Evolutionary conservation across 495 filamentous ascomycete species (phyloP).

Genomic region (Penicillium argentinense): DNA sequence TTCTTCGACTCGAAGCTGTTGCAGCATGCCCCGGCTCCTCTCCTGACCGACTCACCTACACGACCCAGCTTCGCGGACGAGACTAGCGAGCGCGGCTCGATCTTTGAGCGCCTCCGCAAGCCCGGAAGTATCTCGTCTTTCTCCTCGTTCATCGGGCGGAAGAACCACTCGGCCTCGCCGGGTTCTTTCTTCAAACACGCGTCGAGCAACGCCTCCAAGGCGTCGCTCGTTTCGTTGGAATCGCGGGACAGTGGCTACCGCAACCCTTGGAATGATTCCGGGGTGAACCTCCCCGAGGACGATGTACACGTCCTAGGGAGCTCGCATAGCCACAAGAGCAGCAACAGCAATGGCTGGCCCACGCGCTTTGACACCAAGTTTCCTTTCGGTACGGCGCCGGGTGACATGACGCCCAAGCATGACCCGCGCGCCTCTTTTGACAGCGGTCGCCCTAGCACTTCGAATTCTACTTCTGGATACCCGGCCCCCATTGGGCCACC

Average conservation of each 20-base stretch:
- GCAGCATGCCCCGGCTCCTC: constrained; percentile 79
- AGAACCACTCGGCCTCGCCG: constrained; percentile 85
- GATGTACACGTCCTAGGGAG: constrained; percentile 64
- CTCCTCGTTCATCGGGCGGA: constrained; percentile 87
- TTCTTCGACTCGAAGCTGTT: constrained; percentile 96
- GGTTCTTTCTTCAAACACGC: constrained; percentile 88
- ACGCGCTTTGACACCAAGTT: constrained; percentile 61
- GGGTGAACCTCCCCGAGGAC: constrained; percentile 87
- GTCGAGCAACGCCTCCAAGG: constrained; percentile 90
- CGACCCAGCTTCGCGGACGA: constrained; percentile 75
- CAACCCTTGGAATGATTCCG: constrained; percentile 96
- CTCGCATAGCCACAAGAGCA: constrained; percentile 54
- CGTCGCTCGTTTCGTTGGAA: constrained; percentile 90
- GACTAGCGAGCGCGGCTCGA: constrained; percentile 73
- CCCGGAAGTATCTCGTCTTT: constrained; percentile 91
- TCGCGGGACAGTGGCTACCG: constrained; percentile 89
- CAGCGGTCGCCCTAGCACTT: constrained; percentile 88
- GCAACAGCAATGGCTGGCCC: constrained; percentile 66
- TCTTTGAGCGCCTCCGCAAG: constrained; percentile 87
- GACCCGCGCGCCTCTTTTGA: constrained; percentile 78
- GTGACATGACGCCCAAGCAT: constrained; percentile 81
- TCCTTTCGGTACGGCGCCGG: constrained; percentile 67
- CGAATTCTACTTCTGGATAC: constrained; percentile 95
- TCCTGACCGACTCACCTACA: constrained; percentile 83
- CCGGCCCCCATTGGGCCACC: constrained; percentile 84